Evolutionary conservation across 2,329 filamentous ascomycete genomes (phyloP).

Genomic region (Phyllosticta capitalensis): DNA sequence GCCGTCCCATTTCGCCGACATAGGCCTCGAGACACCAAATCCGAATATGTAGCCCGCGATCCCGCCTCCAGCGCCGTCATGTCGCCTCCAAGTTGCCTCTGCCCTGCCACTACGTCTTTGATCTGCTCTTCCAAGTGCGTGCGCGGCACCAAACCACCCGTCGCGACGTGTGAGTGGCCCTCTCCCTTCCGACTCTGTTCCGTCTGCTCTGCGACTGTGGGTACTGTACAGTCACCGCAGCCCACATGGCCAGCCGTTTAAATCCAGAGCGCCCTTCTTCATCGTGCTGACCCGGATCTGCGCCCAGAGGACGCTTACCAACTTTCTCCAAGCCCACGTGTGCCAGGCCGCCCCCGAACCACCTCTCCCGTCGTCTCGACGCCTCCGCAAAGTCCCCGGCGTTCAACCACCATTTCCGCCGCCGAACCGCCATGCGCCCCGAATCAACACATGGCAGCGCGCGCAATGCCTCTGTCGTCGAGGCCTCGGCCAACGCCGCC

Average conservation of each 20-base stretch:
- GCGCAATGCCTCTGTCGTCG: slow-evolving; percentile 8
- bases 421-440: slow-evolving; percentile 4
- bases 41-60: not conserved
- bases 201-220: not conserved
- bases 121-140: not conserved
- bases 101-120: not conserved
- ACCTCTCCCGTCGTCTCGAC: not conserved
- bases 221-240: not conserved
- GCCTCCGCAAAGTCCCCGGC: not conserved
- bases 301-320: not conserved
- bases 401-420: slow-evolving; percentile 3
- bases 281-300: not conserved
- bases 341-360: not conserved
- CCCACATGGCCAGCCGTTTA: not conserved
- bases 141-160: not conserved
- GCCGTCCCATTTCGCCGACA: not conserved
- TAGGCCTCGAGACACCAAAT: not conserved
- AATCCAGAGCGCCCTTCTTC: not conserved
- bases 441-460: not conserved
- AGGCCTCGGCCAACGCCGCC: slow-evolving; percentile 43
- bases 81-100: not conserved
- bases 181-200: not conserved
- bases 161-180: not conserved
- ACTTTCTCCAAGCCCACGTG: not conserved
- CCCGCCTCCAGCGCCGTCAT: not conserved